Evolutionary conservation across 2,329 filamentous ascomycete species (phyloP), one percentile per base, ranked within the genome.

Genomic region (Trichoderma semiorbis): DNA sequence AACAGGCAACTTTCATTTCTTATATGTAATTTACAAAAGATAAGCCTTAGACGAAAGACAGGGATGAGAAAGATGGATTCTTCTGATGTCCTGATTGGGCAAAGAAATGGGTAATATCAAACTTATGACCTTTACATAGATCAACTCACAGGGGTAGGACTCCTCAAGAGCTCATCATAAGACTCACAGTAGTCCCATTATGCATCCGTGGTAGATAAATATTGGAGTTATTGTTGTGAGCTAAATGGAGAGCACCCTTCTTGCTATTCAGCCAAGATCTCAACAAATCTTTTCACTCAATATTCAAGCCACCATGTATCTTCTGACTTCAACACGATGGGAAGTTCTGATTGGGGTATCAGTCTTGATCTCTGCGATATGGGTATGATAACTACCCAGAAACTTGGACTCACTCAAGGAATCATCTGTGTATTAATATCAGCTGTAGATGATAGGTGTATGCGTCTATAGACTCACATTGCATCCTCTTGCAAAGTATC

Each of bases 401-500:
- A 34, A 34, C 32, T 34, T 34, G 32, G 32, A 34, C 32, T 34
- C 32, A 34, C 32, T 34, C 11, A 14, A 2, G 32, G 32, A 34
- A 34, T 34, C 32, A 34, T 34, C 32, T 34, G 32, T 34, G 32
- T 55, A 26, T 12, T 55, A 16, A 55, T 55, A 26, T 5, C 50
- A 55, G 11, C 24, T n/a, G 50, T 32, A 60, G 57, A 16, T 30
- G 26, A 14, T 60, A 16, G 11, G 18, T 8, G 57, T 60, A 28
- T 60, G 61, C 61, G 21, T 64, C 61, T 70, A 65, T 61, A 58
- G 71, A 18, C 57, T 72, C 11, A 57, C 34, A n/a, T 58, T 61
- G 21, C 70, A 72, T 34, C 70, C 70, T 12, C 53, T 62, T 26
- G 65, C 70, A 14, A 69, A 70, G 61, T 72, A 72, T 58, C 70